These are phyloP conservation scores for Syzygium malaccense DNA, from an alignment of 441 rosid genomes.

Conservation along the genomic window DNA sequence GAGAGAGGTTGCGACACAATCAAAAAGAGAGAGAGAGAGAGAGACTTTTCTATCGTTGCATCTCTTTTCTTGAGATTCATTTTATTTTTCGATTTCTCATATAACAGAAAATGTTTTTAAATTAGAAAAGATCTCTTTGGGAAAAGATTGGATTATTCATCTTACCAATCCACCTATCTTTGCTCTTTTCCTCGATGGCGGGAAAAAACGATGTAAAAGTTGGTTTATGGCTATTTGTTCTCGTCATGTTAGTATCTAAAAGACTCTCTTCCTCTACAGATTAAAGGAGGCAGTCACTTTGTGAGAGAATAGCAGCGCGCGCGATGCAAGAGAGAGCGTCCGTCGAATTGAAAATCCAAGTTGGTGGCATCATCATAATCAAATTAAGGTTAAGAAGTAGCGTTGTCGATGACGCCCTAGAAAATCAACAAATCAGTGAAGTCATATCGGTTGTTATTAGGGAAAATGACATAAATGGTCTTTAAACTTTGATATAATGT, in stretches of 20 bases:
- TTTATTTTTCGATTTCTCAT: not conserved
- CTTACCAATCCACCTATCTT: not conserved
- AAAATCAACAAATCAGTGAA: not conserved
- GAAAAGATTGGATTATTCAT: not conserved
- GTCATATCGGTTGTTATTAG: not conserved
- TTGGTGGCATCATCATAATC: not conserved
- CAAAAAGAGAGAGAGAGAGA: not conserved
- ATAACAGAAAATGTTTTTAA: not conserved
- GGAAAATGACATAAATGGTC: too few species aligned
- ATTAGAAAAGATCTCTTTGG: not conserved
- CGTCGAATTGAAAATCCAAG: not conserved
- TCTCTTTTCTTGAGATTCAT: not conserved
- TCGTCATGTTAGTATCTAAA: not conserved
- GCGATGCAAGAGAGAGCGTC: not conserved
- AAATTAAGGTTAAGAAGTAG: not conserved
- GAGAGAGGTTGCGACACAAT: too few species aligned
- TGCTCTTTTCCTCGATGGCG: not conserved
- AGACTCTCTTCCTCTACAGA: not conserved
- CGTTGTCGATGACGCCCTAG: accelerated
- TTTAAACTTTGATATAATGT: too few species aligned
- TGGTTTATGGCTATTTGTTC: not conserved
- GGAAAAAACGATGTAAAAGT: too few species aligned
- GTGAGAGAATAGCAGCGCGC: not conserved
- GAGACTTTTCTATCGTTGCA: not conserved
- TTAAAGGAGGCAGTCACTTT: not conserved